phyloP scores from a whole-genome alignment of 331 rosid species.

The Acacia pycnantha region DNA sequence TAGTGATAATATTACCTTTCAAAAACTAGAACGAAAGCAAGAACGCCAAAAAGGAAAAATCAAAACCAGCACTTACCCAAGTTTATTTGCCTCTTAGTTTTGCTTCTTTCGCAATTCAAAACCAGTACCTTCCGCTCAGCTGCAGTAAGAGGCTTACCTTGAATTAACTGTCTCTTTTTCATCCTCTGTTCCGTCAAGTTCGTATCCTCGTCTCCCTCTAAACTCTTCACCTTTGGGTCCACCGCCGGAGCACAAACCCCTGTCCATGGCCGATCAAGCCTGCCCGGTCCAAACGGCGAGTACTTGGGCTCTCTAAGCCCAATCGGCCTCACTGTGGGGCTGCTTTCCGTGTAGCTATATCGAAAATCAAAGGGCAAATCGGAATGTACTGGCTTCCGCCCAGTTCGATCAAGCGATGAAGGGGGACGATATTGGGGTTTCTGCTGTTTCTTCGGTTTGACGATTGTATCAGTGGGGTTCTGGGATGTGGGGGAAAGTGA shows the following conservation, averaged over 20 bases:
- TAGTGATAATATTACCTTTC: not conserved
- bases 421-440: constrained; percentile 67
- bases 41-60: not conserved
- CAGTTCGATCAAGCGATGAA: constrained; percentile 63
- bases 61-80: constrained; percentile 47
- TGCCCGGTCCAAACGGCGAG: constrained; percentile 88
- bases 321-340: constrained; percentile 65
- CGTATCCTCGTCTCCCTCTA: constrained; percentile 61
- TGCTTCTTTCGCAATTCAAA: constrained; percentile 56
- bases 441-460: constrained; percentile 39
- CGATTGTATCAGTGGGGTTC: constrained; percentile 20
- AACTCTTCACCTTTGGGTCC: constrained; percentile 58
- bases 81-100: constrained; percentile 79
- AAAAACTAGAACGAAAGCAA: not conserved
- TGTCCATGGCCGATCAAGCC: constrained; percentile 73
- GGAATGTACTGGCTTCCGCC: constrained; percentile 48
- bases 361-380: constrained; percentile 81
- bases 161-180: constrained; percentile 49
- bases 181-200: constrained; percentile 65
- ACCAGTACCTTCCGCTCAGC: constrained; percentile 74
- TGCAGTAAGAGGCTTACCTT: constrained; percentile 56
- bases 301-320: constrained; percentile 88
- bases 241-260: constrained; percentile 91
- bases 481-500: constrained; percentile 48
- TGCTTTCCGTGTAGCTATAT: constrained; percentile 86